phyloP scores from a whole-genome alignment of 306 rosid species.

The Malus sieversii region DNA sequence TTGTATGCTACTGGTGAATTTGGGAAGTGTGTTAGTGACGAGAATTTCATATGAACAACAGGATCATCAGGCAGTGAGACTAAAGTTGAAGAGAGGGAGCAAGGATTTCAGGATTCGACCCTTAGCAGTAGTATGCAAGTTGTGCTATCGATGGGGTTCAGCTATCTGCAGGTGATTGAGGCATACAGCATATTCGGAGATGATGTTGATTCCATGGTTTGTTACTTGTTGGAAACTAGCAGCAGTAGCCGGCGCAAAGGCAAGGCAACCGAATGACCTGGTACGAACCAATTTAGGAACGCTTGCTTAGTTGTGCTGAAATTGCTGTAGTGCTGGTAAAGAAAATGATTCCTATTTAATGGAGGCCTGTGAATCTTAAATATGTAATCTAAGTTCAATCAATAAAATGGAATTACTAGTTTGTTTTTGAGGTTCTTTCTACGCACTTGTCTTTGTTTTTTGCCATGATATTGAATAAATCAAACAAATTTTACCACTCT shows the following conservation, averaged over 20 bases:
- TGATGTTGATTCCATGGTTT: constrained; percentile 88
- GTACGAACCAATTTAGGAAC: background rate
- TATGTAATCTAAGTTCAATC: background rate
- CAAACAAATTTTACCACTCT: too few relatives aligned
- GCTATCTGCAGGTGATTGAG: constrained; percentile 74
- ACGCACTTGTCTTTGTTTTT: too few relatives aligned
- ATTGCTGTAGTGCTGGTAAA: background rate
- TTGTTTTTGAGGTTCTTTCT: background rate
- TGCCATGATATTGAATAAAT: background rate
- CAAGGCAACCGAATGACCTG: constrained; percentile 68
- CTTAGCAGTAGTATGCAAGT: constrained; percentile 63
- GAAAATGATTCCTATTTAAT: background rate
- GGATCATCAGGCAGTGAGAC: constrained; percentile 56
- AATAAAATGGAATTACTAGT: background rate
- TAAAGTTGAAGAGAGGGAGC: constrained; percentile 36
- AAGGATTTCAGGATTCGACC: constrained; percentile 21
- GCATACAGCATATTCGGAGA: constrained; percentile 94
- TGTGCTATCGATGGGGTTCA: constrained; percentile 81
- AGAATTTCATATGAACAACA: constrained; percentile 7
- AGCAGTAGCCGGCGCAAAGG: constrained; percentile 81
- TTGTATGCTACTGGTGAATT: background rate
- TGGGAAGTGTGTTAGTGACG: constrained; percentile 10
- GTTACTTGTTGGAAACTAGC: constrained; percentile 75
- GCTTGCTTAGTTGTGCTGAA: background rate
- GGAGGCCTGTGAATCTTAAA: background rate